These are phyloP conservation scores for Malassezia slooffiae DNA, from an alignment of 1,284 basidiomycete species.

Conservation along the genomic window DNA sequence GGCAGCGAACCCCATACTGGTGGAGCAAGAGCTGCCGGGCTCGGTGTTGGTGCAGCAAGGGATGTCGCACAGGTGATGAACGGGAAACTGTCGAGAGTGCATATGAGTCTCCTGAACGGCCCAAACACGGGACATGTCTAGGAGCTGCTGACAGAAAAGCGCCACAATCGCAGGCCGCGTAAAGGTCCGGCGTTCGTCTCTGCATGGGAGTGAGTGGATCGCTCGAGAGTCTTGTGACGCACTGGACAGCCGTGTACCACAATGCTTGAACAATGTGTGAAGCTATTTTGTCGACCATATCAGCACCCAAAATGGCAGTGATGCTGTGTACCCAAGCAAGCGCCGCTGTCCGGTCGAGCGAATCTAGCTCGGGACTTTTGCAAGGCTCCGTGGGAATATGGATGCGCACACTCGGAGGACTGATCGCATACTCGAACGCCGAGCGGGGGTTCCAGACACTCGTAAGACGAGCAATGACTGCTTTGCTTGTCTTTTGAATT, in stretches of 20 bases:
- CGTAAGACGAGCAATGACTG: background rate
- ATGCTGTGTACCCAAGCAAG: constrained; percentile 4
- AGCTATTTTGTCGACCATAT: constrained; percentile 1
- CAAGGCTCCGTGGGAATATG: no score
- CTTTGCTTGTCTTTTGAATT: no score
- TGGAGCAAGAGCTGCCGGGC: no score
- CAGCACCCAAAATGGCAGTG: constrained; percentile 4
- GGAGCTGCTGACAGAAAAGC: background rate
- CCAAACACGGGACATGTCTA: background rate
- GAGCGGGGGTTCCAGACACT: constrained; percentile 9
- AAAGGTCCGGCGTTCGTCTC: constrained; percentile 6
- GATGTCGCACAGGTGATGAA: background rate
- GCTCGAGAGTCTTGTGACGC: no score
- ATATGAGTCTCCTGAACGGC: background rate
- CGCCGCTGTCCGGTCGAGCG: no score
- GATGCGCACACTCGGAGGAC: constrained; percentile 13
- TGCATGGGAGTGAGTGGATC: background rate
- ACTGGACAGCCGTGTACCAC: constrained; percentile 12
- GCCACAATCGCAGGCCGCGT: constrained; percentile 4
- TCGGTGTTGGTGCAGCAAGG: no score
- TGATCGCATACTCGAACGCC: constrained; percentile 1
- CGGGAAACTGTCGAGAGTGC: background rate
- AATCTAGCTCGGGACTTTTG: no score
- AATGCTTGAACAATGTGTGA: constrained; percentile 4
- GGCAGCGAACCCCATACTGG: no score